Evolutionary conservation across 2,329 filamentous ascomycete genomes (phyloP).

Genomic region (Periconia macrospinosa): DNA sequence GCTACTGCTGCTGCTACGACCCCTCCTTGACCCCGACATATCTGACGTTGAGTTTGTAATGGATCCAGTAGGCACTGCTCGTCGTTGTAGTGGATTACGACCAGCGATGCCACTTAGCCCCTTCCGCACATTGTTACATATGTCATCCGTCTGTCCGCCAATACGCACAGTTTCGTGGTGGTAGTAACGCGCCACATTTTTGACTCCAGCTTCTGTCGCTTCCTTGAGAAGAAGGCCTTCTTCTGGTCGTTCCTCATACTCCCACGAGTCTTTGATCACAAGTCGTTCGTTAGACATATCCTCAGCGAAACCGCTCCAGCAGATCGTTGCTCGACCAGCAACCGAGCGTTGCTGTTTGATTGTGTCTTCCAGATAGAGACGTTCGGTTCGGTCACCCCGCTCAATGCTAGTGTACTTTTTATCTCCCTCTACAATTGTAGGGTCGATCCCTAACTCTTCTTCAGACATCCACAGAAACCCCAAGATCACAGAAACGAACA

Average conservation of each 20-base stretch:
- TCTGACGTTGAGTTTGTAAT: conserved; percentile 2
- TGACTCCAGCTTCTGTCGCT: conserved; percentile 7
- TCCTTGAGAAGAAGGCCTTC: conserved; percentile 4
- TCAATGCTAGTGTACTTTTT: conserved; percentile 1
- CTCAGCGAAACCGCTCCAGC: conserved; percentile 1
- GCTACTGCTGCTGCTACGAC: conserved; percentile 8
- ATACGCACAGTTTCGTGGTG: conserved; percentile 11
- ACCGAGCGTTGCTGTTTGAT: conserved; percentile 5
- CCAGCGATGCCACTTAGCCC: conserved; percentile 5
- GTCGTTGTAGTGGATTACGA: conserved; percentile 7
- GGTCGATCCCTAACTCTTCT: conserved; percentile 48
- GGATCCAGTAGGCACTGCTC: conserved; percentile 2
- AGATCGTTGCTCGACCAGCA: conserved; percentile 1
- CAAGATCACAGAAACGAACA: conserved; percentile 44
- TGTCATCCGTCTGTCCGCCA: conserved; percentile 6
- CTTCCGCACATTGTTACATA: conserved; percentile 9
- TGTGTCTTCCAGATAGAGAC: not conserved
- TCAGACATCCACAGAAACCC: conserved; percentile 47
- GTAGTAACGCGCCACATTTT: conserved; percentile 14
- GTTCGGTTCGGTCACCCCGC: not conserved
- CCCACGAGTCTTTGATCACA: conserved; percentile 5
- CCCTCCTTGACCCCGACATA: conserved; percentile 3
- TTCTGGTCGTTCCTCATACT: conserved; percentile 3
- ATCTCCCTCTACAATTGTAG: conserved; percentile 39
- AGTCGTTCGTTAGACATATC: not conserved